Conservation (phyloP, 495 filamentous ascomycete species). For the Tetracladium marchalianum region DNA sequence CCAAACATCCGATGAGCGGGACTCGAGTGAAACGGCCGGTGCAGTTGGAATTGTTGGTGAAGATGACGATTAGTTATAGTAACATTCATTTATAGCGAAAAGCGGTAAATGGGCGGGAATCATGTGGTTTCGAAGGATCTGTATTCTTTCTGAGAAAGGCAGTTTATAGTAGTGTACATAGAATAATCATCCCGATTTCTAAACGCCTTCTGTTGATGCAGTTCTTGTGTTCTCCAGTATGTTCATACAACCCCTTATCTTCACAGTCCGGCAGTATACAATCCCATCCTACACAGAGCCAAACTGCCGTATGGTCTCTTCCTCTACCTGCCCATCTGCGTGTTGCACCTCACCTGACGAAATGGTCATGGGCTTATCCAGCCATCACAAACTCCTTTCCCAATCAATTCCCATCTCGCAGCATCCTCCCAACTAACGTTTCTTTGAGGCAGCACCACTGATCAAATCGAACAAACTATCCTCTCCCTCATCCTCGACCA, state of each 20-base stretch:
- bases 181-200: conserved; percentile 11
- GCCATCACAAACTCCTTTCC: neutral
- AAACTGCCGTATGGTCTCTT: conserved; percentile 15
- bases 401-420: conserved; percentile 10
- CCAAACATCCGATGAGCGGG: neutral
- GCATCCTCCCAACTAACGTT: conserved; percentile 7
- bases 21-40: conserved; percentile 11
- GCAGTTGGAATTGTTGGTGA: conserved; percentile 26
- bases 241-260: conserved; percentile 6
- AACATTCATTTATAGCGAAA: neutral
- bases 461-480: conserved; percentile 65
- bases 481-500: conserved; percentile 5
- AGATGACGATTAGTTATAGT: conserved; percentile 22
- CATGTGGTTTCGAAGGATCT: neutral
- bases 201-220: conserved; percentile 2
- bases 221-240: neutral
- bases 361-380: conserved; percentile 1
- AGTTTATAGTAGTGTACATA: conserved; percentile 12
- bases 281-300: neutral
- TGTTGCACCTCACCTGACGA: neutral
- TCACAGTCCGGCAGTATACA: conserved; percentile 7
- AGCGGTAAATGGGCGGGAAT: neutral
- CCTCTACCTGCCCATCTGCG: conserved; percentile 21
- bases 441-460: conserved; percentile 36
- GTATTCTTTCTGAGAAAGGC: neutral